Evolutionary conservation across 257 asterid species (phyloP), one percentile per base, ranked within the genome.

Genomic region (Lantana camara): DNA sequence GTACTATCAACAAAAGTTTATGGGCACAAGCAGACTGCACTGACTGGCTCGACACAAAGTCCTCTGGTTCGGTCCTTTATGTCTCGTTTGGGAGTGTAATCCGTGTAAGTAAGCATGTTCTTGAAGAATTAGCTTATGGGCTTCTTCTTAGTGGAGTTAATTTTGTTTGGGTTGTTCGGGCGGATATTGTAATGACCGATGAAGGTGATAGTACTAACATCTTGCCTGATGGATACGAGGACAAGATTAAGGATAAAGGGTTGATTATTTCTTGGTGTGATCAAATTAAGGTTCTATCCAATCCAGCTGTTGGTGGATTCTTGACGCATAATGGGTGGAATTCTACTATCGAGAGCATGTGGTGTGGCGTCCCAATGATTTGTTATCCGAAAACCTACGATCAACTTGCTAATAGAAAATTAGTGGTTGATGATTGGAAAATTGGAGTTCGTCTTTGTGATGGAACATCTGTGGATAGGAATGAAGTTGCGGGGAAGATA

Each of bases 271-370:
- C 85, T 0, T 82, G 92, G 88, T 85, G 88, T 41, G n/a, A 69
- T 37, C 88, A 85, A 38, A 71, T 59, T 27, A 68, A 13, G 22
- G 88, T 79, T 24, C 60, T 85, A 3, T 73, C 77, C 0, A 65
- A 71, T 27, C 77, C 75, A 0, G 74, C 83, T 0, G 59, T 82
- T 10, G 83, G 86, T 0, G 85, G 85, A 4, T 85, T 85, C 44
- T 19, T 84, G 44, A 81, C 84, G 3, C 88, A 83, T 1, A 71
- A 76, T 3, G 87, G 90, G 9, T 83, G 90, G 83, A 83, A 78
- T 17, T 83, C 90, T 7, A 68, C 71, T 0, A 16, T 82, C 38
- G 86, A 82, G 38, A 79, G 88, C 27, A 75, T 81, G 40, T 79
- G 88, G 84, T 73, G 77, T 12, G 75, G 77, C 3, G 69, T 75